These are phyloP conservation scores for Crucibulum laeve DNA, from an alignment of 768 basidiomycete species.

Conservation along the genomic window DNA sequence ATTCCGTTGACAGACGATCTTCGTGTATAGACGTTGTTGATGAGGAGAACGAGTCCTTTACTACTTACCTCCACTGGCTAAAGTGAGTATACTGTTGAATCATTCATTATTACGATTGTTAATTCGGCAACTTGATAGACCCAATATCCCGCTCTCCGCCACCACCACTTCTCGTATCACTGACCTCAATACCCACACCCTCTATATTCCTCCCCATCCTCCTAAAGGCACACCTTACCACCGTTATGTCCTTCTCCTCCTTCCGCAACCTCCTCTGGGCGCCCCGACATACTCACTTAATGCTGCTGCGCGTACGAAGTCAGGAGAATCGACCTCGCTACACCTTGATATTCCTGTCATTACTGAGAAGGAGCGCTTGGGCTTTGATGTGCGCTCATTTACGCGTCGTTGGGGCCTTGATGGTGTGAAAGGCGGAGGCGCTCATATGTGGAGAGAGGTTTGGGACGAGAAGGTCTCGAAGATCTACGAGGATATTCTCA, in stretches of 20 bases:
- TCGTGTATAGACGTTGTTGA: slow-evolving; percentile 73
- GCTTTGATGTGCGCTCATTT: slow-evolving; percentile 69
- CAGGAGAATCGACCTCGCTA: slow-evolving; percentile 26
- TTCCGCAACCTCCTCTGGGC: slow-evolving; percentile 58
- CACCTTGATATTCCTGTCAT: slow-evolving; percentile 43
- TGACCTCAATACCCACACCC: slow-evolving; percentile 52
- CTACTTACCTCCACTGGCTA: slow-evolving; percentile 81
- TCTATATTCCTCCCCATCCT: slow-evolving; percentile 89
- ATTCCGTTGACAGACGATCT: background rate
- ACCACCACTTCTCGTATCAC: slow-evolving; percentile 36
- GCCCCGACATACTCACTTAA: slow-evolving; percentile 27
- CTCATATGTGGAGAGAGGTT: slow-evolving; percentile 78
- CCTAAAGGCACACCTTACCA: slow-evolving; percentile 87
- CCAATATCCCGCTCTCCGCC: slow-evolving; percentile 76
- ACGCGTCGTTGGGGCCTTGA: slow-evolving; percentile 49
- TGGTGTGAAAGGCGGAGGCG: slow-evolving; percentile 58
- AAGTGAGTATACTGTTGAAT: slow-evolving; percentile 44
- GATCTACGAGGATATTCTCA: slow-evolving; percentile 63
- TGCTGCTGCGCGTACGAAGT: slow-evolving; percentile 24
- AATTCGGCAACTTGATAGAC: slow-evolving; percentile 36
- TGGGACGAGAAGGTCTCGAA: slow-evolving; percentile 63
- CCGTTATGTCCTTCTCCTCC: slow-evolving; percentile 76
- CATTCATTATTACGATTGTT: slow-evolving; percentile 8
- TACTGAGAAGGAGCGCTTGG: slow-evolving; percentile 40
- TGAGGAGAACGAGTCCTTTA: slow-evolving; percentile 56